Evolutionary conservation across 768 basidiomycete species (phyloP), one percentile per base, ranked within the genome.

Genomic region (Mycena belliarum): DNA sequence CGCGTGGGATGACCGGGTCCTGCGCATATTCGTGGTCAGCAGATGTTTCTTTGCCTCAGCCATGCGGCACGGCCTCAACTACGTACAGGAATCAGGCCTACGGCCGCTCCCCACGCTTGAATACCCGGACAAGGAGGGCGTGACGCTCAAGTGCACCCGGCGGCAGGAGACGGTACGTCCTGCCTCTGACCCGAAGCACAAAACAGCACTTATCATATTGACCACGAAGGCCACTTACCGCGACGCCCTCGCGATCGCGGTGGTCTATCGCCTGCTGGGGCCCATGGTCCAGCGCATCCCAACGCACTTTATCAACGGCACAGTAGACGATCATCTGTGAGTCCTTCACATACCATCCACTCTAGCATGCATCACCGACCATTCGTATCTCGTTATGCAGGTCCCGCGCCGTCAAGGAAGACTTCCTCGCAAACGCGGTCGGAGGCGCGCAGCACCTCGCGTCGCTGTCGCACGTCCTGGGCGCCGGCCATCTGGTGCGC

Each of bases 1-100:
- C 65, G 54, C 61, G 0, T 85, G 83, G 82, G 82, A 84, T 62
- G 75, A 77, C 24, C 67, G 82, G 14, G 71, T 81, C 6, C 65
- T 83, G 44, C 69, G 71, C 45, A 63, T 71, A 23, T 83, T 72
- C 61, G 74, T 79, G 14, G 82, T 79, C 48, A 37, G 76, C 69
- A 2, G 18, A 16, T 4, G 35, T 4, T 16, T 15, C 35, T n/a
- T n/a, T n/a, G n/a, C n/a, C n/a, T n/a, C n/a, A n/a, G n/a, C n/a
- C n/a, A n/a, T n/a, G n/a, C n/a, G n/a, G n/a, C n/a, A n/a, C n/a
- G n/a, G n/a, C n/a, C n/a, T n/a, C n/a, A n/a, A n/a, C n/a, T n/a
- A n/a, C n/a, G n/a, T n/a, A n/a, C 49, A 83, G 82, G 72, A 79
- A 63, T 63, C 74, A 41, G 79, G 77, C 0, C 64, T 84, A 63